Evolutionary conservation across 345 rosid genomes (phyloP), one percentile per base, ranked within the genome.

Genomic region (Eutrema yunnanense): DNA sequence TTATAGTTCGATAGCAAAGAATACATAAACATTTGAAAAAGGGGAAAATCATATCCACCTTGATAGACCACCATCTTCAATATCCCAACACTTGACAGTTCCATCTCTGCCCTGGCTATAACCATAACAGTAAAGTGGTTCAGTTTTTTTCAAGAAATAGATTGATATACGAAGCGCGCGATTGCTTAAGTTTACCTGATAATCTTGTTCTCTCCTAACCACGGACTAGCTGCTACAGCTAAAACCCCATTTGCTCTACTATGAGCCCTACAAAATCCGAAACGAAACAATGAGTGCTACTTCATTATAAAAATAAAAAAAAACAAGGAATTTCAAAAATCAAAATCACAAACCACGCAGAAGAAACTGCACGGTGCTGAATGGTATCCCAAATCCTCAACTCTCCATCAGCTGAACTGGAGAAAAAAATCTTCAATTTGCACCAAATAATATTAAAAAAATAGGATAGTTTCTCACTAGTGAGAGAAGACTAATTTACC

Each of bases 81-180:
- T 72, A 79, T 85, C 96, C 99, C 97, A 95, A 71, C 85, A 83
- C 84, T 95, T 92, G 1, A 92, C 90, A 78, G 93, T 89, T 78
- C 97, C 97, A 83, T 95, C 97, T 82, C 89, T 87, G 12, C 97
- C 99, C 80, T 94, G 99, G 77, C 97, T 91, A 82, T 55, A 65
- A 33, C 14, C 38, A 54, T 3, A 60, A 38, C 19, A 66, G 53
- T 62, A 41, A 22, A 64, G 0, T 3, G 33, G 10, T 36, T 66
- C 29, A 78, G 41, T 0, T 12, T 37, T 37, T 54, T 11, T 9
- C 4, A 22, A 8, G 9, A 41, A 38, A 41, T 33, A 42, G 38
- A 38, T 13, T 19, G 26, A 50, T 10, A 0, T 22, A 41, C 4
- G 19, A 53, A 53, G 6, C 42, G 59, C 43, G 46, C 0, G 2